These are phyloP conservation scores for Diddensiella transvaalensis DNA, from an alignment of 805 yeast species.

Conservation along the genomic window DNA sequence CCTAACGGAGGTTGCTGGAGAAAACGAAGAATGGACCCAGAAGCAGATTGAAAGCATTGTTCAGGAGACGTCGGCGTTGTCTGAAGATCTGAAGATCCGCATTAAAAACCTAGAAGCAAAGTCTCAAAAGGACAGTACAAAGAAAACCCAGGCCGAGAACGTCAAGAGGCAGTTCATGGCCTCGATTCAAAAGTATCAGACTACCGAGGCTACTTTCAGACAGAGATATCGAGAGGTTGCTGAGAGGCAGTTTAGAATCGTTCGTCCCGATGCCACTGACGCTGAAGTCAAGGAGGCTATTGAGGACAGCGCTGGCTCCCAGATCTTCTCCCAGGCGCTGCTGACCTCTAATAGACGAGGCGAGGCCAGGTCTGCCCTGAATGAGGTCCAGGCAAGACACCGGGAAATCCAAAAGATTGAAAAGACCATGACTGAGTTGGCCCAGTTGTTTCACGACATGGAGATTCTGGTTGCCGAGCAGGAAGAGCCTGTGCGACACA, in stretches of 20 bases:
- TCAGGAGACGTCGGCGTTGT: conserved; percentile 75
- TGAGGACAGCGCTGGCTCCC: conserved; percentile 77
- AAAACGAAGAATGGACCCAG: conserved; percentile 58
- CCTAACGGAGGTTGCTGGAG: conserved; percentile 67
- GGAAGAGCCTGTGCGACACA: conserved; percentile 78
- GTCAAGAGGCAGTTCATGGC: conserved; percentile 80
- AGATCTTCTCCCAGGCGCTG: conserved; percentile 86
- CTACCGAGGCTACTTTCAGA: conserved; percentile 80
- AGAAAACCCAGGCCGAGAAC: conserved; percentile 86
- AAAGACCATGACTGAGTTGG: conserved; percentile 91
- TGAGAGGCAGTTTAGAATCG: conserved; percentile 87
- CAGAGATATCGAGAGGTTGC: conserved; percentile 84
- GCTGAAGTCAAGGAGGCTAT: conserved; percentile 82
- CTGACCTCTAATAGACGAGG: conserved; percentile 38
- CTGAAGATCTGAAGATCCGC: conserved; percentile 66
- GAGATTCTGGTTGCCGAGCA: conserved; percentile 95
- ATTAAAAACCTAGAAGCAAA: conserved; percentile 70
- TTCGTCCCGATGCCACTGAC: conserved; percentile 49
- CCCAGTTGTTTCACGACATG: conserved; percentile 93
- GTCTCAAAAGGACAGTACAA: conserved; percentile 57
- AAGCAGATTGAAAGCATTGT: conserved; percentile 73
- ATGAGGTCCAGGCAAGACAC: conserved; percentile 95
- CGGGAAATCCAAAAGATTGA: conserved; percentile 92
- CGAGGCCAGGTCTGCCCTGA: conserved; percentile 90
- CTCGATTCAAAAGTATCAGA: conserved; percentile 80